Evolutionary conservation across 192 early-diverging fungal species (phyloP), one percentile per base, ranked within the genome.

Genomic region (Coemansia sp.): DNA sequence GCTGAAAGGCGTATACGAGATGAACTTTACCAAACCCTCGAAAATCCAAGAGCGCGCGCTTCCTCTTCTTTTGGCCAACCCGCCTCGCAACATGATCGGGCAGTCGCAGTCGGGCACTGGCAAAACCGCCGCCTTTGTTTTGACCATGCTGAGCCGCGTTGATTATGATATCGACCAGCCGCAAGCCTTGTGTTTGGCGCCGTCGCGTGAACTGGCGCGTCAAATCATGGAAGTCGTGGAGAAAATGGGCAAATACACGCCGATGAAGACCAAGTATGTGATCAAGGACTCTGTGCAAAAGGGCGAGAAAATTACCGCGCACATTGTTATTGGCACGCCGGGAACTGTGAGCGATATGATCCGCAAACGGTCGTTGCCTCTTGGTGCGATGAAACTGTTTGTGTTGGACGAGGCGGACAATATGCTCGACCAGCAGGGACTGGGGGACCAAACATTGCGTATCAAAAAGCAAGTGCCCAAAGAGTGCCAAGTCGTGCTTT

Each of bases 321-420:
- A 98, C 23, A 76, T 97, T 4, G 84, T 98, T 57, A 89, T 98
- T 52, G 97, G 95, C 32, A 98, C 97, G 0, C 95, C 97, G 4
- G 97, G 97, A 19, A 95, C 95, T 2, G 88, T 98, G 0, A 76
- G 69, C 19, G 93, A 95, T 22, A 66, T 93, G 48, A 84, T 92
- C 41, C 84, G 86, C 58, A 83, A 85, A 59, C 69, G 88, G 23
- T 73, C 83, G 6, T 65, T 97, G 51, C 81, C 88, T 39, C 66
- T 85, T 14, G 79, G 68, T 8, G 57, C 83, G 54, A 69, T 94
- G 38, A 86, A 88, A 58, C 85, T 97, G 43, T 92, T 96, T 76
- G 94, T 97, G 8, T 82, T 98, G 62, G 97, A 98, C 65, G 97
- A 98, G 76, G 97, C 97, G n/a, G 97, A 98, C 69, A 96, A 93